Conservation (phyloP, 805 yeast species). For the Brettanomyces anomalus region DNA sequence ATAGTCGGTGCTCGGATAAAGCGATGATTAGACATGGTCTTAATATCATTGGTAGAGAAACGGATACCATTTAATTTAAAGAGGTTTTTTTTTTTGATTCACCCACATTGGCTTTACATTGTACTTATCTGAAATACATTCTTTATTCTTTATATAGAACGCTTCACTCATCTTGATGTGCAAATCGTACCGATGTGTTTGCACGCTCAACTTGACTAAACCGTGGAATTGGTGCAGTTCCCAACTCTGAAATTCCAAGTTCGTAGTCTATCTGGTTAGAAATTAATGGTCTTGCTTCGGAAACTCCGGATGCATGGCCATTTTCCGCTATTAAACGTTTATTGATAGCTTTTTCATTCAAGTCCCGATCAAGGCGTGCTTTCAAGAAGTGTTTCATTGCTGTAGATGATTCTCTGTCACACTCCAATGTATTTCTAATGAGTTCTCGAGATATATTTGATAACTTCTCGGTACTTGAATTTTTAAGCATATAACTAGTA, state of each 20-base stretch:
- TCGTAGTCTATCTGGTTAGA: slow-evolving; percentile 30
- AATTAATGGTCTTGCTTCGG: slow-evolving; percentile 33
- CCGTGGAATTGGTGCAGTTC: slow-evolving; percentile 37
- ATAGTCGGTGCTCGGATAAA: slow-evolving; percentile 53
- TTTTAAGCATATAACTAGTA: slow-evolving; percentile 27
- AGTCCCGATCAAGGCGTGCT: slow-evolving; percentile 19
- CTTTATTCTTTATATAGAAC: slow-evolving; percentile 8
- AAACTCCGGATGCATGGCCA: slow-evolving; percentile 28
- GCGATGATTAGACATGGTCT: slow-evolving; percentile 46
- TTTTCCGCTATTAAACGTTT: slow-evolving; percentile 22
- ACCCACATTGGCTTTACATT: too few species aligned
- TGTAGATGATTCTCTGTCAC: slow-evolving; percentile 24
- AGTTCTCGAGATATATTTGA: slow-evolving; percentile 15
- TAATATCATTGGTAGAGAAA: slow-evolving; percentile 66
- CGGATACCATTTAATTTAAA: slow-evolving; percentile 38
- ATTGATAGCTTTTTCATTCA: slow-evolving; percentile 21
- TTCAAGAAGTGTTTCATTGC: slow-evolving; percentile 26
- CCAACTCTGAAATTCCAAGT: slow-evolving; percentile 7
- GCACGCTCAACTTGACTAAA: slow-evolving; percentile 63
- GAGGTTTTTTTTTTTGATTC: too few species aligned
- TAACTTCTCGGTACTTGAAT: slow-evolving; percentile 17
- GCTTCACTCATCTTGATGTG: slow-evolving; percentile 13
- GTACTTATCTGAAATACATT: background rate
- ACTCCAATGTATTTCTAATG: slow-evolving; percentile 20
- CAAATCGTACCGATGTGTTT: slow-evolving; percentile 34